phyloP scores from a whole-genome alignment of 176 grass and related monocot species.

The Phoenix dactylifera region DNA sequence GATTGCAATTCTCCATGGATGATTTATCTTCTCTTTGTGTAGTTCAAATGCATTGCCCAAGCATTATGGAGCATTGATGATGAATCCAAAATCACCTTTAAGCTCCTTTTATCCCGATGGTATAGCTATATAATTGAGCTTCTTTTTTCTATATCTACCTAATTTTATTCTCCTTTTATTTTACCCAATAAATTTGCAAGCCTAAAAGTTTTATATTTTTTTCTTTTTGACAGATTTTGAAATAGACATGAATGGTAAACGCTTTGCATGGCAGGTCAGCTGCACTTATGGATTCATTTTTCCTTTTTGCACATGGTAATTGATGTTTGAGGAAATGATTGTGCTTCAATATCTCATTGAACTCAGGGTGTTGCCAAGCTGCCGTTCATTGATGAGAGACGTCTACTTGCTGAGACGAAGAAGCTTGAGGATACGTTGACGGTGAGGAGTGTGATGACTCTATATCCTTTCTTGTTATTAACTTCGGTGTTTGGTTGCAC shows the following conservation, averaged over 20 bases:
- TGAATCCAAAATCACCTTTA: slow-evolving; percentile 68
- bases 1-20: no score
- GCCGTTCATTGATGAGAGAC: slow-evolving; percentile 83
- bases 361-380: slow-evolving; percentile 88
- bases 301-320: not conserved
- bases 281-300: not conserved
- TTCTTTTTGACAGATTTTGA: slow-evolving; percentile 62
- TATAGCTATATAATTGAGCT: not conserved
- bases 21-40: slow-evolving; percentile 30
- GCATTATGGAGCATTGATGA: slow-evolving; percentile 68
- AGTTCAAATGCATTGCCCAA: slow-evolving; percentile 92
- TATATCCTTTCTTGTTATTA: no score
- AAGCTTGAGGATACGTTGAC: slow-evolving; percentile 79
- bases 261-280: slow-evolving; percentile 96
- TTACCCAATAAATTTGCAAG: no score
- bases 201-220: slow-evolving; percentile 20
- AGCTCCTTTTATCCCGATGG: slow-evolving; percentile 90
- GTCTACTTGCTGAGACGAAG: slow-evolving; percentile 58
- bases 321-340: not conserved
- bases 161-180: no score
- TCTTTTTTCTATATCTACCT: no score
- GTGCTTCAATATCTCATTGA: slow-evolving; percentile 12
- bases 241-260: slow-evolving; percentile 97
- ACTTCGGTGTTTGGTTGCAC: no score
- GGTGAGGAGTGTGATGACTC: slow-evolving; percentile 36